Evolutionary conservation across 208 protist genomes (phyloP), one percentile per base, ranked within the genome.

Genomic region (Trypanosoma cruzi): DNA sequence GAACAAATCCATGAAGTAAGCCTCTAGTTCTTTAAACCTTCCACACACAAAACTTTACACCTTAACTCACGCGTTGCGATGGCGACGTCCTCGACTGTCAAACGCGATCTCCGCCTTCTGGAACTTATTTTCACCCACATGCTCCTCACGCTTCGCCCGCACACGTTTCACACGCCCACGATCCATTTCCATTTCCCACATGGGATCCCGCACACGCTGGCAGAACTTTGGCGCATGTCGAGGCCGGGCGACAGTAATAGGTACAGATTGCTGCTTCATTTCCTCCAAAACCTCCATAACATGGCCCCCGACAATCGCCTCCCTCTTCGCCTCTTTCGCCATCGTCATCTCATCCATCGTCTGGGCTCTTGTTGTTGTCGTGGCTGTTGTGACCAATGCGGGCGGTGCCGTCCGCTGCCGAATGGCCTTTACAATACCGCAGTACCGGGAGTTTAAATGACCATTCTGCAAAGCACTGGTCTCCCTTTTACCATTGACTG

Each of bases 161-260:
- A 93, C 84, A 76, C 89, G 92, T 77, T 96, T 96, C 52, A 87
- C 63, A 34, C 77, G 85, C 10, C 92, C 92, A n/a, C 81, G 75
- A 62, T 96, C 92, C 86, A 96, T 93, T 67, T 88, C 87, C 61
- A 74, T 84, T 73, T 96, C 88, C 88, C 89, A 96, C 69, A 90
- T 61, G 14, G 79, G 63, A 70, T 96, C 92, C 20, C 81, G 77
- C 18, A 92, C 81, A 48, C 75, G 80, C 75, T 95, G 88, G 72
- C 86, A 81, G 42, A 96, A 95, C 79, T 83, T 85, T 11, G 80
- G 82, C 28, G 86, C 83, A 32, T 79, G 62, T 18, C 54, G 57
- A 4, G 79, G 82, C 24, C 89, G 76, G 29, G 58, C 56, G 31
- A 92, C 76, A 24, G 81, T 92, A 28, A 46, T 65, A 1, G 86